phyloP scores from a whole-genome alignment of 768 basidiomycete species.

The Amanita thiersii region DNA sequence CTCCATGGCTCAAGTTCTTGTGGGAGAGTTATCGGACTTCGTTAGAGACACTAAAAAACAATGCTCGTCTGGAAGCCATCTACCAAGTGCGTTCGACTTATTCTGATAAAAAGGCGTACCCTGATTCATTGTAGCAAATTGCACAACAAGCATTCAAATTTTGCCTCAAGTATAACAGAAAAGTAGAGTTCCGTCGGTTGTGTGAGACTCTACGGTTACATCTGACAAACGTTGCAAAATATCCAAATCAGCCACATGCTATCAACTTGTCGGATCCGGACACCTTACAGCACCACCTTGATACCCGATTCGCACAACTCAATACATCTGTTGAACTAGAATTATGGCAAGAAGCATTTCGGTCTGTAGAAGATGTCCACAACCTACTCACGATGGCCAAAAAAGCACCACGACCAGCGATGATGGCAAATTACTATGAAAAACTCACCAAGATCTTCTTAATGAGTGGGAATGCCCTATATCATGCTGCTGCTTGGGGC shows the following conservation, averaged over 20 bases:
- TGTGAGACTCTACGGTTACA: slow-evolving; percentile 96
- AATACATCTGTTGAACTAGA: slow-evolving; percentile 97
- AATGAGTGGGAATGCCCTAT: slow-evolving; percentile 89
- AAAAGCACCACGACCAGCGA: slow-evolving; percentile 83
- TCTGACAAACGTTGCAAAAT: slow-evolving; percentile 90
- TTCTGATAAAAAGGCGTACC: background rate
- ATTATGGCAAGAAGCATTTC: slow-evolving; percentile 98
- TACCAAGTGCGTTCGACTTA: slow-evolving; percentile 66
- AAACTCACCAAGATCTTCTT: slow-evolving; percentile 96
- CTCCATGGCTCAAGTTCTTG: slow-evolving; percentile 96
- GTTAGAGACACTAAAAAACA: slow-evolving; percentile 93
- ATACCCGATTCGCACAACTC: slow-evolving; percentile 94
- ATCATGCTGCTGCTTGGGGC: slow-evolving; percentile 95
- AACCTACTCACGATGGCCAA: slow-evolving; percentile 90
- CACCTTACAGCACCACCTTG: slow-evolving; percentile 90
- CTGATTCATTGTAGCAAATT: slow-evolving; percentile 54
- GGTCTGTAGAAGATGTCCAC: slow-evolving; percentile 96
- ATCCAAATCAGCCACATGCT: slow-evolving; percentile 85
- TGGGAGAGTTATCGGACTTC: slow-evolving; percentile 98
- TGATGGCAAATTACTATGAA: slow-evolving; percentile 99
- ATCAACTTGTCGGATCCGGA: slow-evolving; percentile 96
- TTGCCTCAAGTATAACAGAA: slow-evolving; percentile 87
- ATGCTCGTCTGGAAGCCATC: slow-evolving; percentile 83
- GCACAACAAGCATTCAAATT: slow-evolving; percentile 97
- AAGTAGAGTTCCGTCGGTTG: slow-evolving; percentile 94